Conservation (phyloP, 768 basidiomycete species). For the Daedaleopsis sinensis region DNA sequence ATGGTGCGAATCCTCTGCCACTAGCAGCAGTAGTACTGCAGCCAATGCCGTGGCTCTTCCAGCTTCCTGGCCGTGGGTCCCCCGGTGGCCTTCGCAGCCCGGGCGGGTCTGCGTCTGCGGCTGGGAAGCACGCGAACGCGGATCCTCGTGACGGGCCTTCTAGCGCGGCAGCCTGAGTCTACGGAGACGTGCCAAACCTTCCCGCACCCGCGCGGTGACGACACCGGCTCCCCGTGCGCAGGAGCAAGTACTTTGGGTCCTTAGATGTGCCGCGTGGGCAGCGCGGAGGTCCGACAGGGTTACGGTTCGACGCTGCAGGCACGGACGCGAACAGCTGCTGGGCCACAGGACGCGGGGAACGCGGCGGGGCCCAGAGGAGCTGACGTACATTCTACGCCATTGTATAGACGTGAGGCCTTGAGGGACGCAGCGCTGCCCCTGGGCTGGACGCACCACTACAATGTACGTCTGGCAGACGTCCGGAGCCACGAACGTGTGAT, state of each 20-base stretch:
- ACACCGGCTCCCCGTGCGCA: background rate
- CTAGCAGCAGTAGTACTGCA: no score
- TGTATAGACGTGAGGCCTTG: background rate
- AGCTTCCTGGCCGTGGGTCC: background rate
- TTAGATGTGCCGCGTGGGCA: background rate
- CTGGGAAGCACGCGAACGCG: background rate
- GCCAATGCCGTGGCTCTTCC: background rate
- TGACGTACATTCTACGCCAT: background rate
- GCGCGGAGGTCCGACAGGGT: background rate
- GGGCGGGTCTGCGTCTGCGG: background rate
- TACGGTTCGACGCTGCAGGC: background rate
- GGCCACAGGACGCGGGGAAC: background rate
- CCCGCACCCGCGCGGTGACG: background rate
- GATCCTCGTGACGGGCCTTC: background rate
- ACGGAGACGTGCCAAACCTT: background rate
- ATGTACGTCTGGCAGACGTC: background rate
- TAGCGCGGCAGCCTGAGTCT: background rate
- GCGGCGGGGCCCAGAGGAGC: background rate
- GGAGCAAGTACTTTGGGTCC: no score
- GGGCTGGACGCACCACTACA: background rate
- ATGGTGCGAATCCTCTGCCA: no score
- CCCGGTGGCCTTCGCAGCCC: no score
- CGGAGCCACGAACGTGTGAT: conserved; percentile 5
- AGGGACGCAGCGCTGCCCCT: no score
- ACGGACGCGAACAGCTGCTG: background rate